Base-by-base conservation (phyloP, 2,329 filamentous ascomycete species). In the Macrophomina pseudophaseolina region DNA sequence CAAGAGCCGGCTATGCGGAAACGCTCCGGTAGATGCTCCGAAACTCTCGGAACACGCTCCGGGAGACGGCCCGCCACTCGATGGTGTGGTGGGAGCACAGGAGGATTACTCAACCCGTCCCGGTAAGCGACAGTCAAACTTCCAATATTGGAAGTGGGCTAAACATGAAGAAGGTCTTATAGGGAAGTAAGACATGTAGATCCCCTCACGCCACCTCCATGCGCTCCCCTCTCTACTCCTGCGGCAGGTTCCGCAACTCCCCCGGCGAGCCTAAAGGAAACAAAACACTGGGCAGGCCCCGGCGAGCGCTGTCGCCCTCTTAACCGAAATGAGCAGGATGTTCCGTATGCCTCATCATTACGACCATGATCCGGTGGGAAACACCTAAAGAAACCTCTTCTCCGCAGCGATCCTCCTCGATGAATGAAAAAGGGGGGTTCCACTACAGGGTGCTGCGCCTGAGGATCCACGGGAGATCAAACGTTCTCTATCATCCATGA, bases 291-390 rank as follows among this genome's bases (percentile, higher is more conserved):
- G 5, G 5, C 42, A 28, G 48, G 16, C 33, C 56, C 40, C 56
- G 56, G 35, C 42, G 28, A 8, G 56, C 48, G 56, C 40, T 12
- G 11, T 1, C n/a, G 9, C n/a, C 18, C 7, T 14, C 42, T 62
- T 62, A 62, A 62, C 32, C 58, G 58, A 51, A 62, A 62, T 62
- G 58, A 62, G 44, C 30, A 62, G 58, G 58, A 40, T 38, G 58
- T 62, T 62, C 49, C 32, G 5, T 5, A 48, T 62, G 42, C 44
- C 58, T 62, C 44, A 62, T 44, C 58, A 49, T 49, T 6, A 23
- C 18, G 44, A 35, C 30, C 16, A 48, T 38, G 8, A 14, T 8
- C 14, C 56, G 56, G 56, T 32, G 18, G 12, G 23, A 60, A 35
- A 44, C 18, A 51, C 32, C 42, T 16, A 28, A 62, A 62, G 4